Evolutionary conservation across 2,329 filamentous ascomycete species (phyloP).

Genomic region (Botryotinia narcissicola): DNA sequence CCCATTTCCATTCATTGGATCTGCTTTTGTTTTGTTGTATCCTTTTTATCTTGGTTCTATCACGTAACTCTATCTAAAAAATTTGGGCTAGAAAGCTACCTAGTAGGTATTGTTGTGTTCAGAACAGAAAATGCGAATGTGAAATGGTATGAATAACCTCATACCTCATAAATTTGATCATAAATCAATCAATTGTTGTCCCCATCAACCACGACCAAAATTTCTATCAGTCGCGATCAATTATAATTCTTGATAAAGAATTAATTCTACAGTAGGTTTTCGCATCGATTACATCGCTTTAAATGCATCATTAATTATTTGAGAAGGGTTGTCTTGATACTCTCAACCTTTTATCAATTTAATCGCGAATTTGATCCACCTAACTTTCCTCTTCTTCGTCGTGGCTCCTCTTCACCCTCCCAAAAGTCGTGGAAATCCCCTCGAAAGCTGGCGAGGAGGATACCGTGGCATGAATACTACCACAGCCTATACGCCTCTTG

Average conservation of each 20-base stretch:
- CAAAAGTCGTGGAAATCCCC: slow-evolving; percentile 53
- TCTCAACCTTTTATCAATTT: background rate
- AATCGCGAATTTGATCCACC: slow-evolving; percentile 18
- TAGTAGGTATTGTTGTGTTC: background rate
- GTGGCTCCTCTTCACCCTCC: slow-evolving; percentile 56
- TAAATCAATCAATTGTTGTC: slow-evolving; percentile 7
- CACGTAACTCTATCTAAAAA: background rate
- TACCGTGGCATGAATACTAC: slow-evolving; percentile 55
- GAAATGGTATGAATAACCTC: slow-evolving; percentile 15
- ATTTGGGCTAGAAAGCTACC: background rate
- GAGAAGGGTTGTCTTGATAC: background rate
- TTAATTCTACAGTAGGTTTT: background rate
- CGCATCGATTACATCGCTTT: background rate
- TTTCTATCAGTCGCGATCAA: background rate
- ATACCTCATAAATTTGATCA: slow-evolving; percentile 2
- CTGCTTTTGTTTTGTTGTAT: background rate
- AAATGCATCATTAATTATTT: slow-evolving; percentile 8
- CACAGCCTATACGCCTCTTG: slow-evolving; percentile 75
- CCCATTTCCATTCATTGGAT: background rate
- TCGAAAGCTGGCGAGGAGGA: slow-evolving; percentile 56
- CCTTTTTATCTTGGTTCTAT: background rate
- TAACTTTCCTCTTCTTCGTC: slow-evolving; percentile 29
- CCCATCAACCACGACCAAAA: background rate
- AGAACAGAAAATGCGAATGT: background rate
- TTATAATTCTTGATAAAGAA: background rate